Conservation (phyloP, 163 green algal genomes). For the Trebouxia gelatinosa region DNA sequence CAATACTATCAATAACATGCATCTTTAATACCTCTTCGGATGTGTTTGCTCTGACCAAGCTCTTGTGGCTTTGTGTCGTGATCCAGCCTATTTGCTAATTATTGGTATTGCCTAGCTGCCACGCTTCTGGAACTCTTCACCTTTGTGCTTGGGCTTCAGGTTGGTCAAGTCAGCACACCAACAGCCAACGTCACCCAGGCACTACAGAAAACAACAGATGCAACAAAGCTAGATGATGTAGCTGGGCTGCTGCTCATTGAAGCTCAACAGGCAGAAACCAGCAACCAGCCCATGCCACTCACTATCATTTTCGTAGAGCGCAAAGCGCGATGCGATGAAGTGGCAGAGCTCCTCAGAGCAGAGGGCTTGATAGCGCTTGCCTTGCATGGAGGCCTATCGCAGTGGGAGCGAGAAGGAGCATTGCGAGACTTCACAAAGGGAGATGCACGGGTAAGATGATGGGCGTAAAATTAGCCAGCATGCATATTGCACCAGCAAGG, state of each 20-base stretch:
- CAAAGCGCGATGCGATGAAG: slow-evolving; percentile 55
- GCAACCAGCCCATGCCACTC: slow-evolving; percentile 67
- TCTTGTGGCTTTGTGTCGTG: no score
- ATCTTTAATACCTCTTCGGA: no score
- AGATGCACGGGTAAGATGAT: slow-evolving; percentile 37
- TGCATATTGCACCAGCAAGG: no score
- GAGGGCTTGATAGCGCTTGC: slow-evolving; percentile 67
- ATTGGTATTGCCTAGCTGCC: no score
- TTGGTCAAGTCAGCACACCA: slow-evolving; percentile 71
- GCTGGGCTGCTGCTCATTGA: slow-evolving; percentile 66
- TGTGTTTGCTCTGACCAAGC: no score
- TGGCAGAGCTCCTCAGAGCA: slow-evolving; percentile 61
- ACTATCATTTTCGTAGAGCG: slow-evolving; percentile 91
- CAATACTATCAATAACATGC: no score
- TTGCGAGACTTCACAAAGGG: slow-evolving; percentile 70
- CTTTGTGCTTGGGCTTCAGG: no score
- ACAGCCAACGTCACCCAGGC: slow-evolving; percentile 83
- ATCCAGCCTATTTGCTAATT: no score
- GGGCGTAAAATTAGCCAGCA: no score
- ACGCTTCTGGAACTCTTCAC: no score
- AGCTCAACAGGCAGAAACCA: slow-evolving; percentile 47
- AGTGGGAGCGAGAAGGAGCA: slow-evolving; percentile 27
- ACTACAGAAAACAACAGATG: slow-evolving; percentile 69
- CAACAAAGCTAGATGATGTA: slow-evolving; percentile 60
- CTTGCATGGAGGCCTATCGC: slow-evolving; percentile 73